A percentile compares a stretch with the other conserved stretches of the same genome.
Evolutionary conservation across 2,329 filamentous ascomycete species (phyloP).

Genomic region (Bisporella sp.): DNA sequence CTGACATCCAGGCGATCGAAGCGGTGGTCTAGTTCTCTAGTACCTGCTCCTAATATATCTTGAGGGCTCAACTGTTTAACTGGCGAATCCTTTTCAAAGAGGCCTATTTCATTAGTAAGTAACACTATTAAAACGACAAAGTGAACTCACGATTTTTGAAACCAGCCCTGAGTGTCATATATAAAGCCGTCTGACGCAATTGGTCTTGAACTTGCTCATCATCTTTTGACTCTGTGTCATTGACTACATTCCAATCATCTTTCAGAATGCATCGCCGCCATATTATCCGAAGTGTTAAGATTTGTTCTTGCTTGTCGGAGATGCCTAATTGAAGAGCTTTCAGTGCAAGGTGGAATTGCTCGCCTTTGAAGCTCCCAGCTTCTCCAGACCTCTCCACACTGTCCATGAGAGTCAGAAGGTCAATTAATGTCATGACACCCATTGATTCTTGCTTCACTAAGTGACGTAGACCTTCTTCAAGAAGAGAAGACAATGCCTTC

Average conservation of each 20-base stretch:
- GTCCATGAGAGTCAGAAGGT: conserved; percentile 71
- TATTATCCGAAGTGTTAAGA: conserved; percentile 54
- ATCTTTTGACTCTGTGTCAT: conserved; percentile 67
- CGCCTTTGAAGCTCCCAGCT: conserved; percentile 38
- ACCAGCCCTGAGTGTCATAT: conserved; percentile 57
- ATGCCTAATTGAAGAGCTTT: conserved; percentile 37
- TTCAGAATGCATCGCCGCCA: conserved; percentile 83
- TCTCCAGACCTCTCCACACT: conserved; percentile 33
- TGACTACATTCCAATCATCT: conserved; percentile 78
- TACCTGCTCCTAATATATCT: conserved; percentile 52
- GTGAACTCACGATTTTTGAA: conserved; percentile 54
- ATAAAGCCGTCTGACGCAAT: conserved; percentile 60
- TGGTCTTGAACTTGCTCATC: conserved; percentile 60
- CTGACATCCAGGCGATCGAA: conserved; percentile 54
- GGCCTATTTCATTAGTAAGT: conserved; percentile 29
- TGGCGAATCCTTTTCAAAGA: conserved; percentile 33
- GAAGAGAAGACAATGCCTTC: conserved; percentile 60
- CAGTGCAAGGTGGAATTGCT: conserved; percentile 60
- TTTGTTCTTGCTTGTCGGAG: conserved; percentile 48
- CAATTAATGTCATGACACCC: conserved; percentile 57
- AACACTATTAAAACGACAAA: conserved; percentile 3
- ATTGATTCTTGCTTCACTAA: conserved; percentile 68
- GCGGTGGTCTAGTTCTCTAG: conserved; percentile 53
- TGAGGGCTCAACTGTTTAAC: conserved; percentile 43
- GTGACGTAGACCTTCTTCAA: conserved; percentile 62